phyloP scores from a whole-genome alignment of 1,284 basidiomycete species.

The Leccinum subspadiceum region DNA sequence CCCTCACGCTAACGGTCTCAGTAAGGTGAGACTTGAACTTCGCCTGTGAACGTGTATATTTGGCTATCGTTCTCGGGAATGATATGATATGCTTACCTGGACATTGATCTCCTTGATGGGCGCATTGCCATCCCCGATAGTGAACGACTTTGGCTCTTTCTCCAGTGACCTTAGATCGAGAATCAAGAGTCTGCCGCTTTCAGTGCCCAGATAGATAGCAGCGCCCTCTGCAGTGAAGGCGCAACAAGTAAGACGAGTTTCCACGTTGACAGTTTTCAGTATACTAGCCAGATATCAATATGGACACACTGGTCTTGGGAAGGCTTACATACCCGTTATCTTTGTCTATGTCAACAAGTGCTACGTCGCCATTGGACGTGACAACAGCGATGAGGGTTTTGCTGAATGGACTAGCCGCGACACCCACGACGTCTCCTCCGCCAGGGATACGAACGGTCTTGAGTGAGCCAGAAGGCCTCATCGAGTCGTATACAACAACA shows the following conservation, averaged over 20 bases:
- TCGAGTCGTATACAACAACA: slow-evolving; percentile 61
- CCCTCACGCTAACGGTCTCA: slow-evolving; percentile 8
- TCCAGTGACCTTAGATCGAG: slow-evolving; percentile 64
- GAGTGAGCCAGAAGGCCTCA: slow-evolving; percentile 51
- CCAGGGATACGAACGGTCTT: slow-evolving; percentile 52
- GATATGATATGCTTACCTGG: slow-evolving; percentile 42
- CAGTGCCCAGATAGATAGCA: slow-evolving; percentile 61
- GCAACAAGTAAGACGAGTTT: slow-evolving; percentile 52
- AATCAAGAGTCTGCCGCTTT: slow-evolving; percentile 57
- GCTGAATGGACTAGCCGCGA: slow-evolving; percentile 70
- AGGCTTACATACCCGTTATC: slow-evolving; percentile 56
- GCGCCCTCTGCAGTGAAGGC: slow-evolving; percentile 68
- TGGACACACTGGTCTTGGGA: not conserved
- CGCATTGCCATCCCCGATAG: slow-evolving; percentile 46
- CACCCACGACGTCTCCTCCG: slow-evolving; percentile 44
- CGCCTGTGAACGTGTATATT: slow-evolving; percentile 29
- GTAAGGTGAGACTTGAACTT: slow-evolving; percentile 32
- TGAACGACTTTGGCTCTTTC: slow-evolving; percentile 53
- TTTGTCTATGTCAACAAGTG: slow-evolving; percentile 68
- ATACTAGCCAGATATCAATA: slow-evolving; percentile 39
- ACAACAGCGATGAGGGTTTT: slow-evolving; percentile 62
- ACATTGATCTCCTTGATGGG: slow-evolving; percentile 52
- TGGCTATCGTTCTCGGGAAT: not conserved
- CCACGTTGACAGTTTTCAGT: slow-evolving; percentile 52
- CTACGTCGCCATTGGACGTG: slow-evolving; percentile 51